phyloP scores from a whole-genome alignment of 768 basidiomycete genomes.

The Lyophyllum atratum region DNA sequence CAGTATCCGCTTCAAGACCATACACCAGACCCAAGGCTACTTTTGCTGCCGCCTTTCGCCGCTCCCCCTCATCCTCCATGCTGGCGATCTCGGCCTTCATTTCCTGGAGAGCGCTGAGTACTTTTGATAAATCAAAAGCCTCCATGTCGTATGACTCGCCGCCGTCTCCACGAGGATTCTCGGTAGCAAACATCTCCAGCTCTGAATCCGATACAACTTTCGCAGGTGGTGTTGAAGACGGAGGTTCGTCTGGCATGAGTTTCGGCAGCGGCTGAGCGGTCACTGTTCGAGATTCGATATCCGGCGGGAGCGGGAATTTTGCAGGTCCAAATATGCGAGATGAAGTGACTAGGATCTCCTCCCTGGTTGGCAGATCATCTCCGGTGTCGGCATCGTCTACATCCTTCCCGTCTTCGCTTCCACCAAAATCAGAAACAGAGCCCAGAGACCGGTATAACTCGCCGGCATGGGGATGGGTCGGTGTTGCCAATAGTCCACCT shows the following conservation, averaged over 20 bases:
- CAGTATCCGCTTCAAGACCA: conserved; percentile 46
- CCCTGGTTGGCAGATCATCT: conserved; percentile 43
- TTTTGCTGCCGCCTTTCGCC: conserved; percentile 66
- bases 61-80: conserved; percentile 63
- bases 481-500: conserved; percentile 16
- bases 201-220: conserved; percentile 2
- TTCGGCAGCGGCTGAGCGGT: not conserved
- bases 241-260: not conserved
- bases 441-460: conserved; percentile 53
- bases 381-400: conserved; percentile 23
- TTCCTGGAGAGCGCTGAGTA: conserved; percentile 61
- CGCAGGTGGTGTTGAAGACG: not conserved
- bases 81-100: conserved; percentile 76
- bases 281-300: not conserved
- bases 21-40: conserved; percentile 76
- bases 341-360: conserved; percentile 52
- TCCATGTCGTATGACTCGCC: conserved; percentile 34
- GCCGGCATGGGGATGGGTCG: conserved; percentile 20
- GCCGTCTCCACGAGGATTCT: not conserved
- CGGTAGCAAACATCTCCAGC: conserved; percentile 1
- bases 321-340: conserved; percentile 49
- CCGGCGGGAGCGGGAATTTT: not conserved
- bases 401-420: conserved; percentile 33
- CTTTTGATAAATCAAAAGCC: conserved; percentile 62
- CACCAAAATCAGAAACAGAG: conserved; percentile 61